A percentile compares a stretch with the other conserved stretches of the same genome.
phyloP scores from a whole-genome alignment of 768 basidiomycete species.

The Cantharellus anzutake region DNA sequence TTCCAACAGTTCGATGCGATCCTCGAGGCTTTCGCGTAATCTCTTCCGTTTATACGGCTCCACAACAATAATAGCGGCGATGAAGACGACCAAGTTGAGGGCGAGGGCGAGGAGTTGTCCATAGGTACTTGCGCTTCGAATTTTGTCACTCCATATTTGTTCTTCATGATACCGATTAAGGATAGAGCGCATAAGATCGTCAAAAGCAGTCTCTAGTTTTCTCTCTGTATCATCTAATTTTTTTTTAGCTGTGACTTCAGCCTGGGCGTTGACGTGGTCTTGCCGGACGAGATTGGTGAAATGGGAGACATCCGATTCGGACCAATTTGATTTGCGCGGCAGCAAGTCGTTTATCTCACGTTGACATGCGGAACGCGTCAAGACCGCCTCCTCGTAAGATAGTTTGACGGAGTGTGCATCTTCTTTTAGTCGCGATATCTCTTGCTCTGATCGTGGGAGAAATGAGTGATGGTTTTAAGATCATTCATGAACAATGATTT shows the following conservation, averaged over 20 bases:
- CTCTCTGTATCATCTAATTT: constrained; percentile 52
- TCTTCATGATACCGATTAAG: constrained; percentile 87
- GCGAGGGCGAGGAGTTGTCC: constrained; percentile 71
- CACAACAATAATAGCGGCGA: constrained; percentile 74
- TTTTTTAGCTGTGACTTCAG: constrained; percentile 50
- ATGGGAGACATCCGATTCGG: constrained; percentile 62
- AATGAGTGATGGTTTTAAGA: constrained; percentile 1
- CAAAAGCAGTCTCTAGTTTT: constrained; percentile 73
- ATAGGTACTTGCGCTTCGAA: constrained; percentile 86
- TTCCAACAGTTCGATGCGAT: constrained; percentile 40
- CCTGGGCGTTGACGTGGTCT: constrained; percentile 75
- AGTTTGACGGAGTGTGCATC: constrained; percentile 55
- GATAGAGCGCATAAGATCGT: constrained; percentile 71
- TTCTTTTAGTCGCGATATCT: constrained; percentile 45
- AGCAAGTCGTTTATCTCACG: constrained; percentile 91
- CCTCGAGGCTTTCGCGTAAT: constrained; percentile 78
- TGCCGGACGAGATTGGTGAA: constrained; percentile 83
- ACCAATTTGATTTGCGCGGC: constrained; percentile 88
- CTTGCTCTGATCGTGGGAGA: constrained; percentile 34
- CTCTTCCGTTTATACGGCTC: constrained; percentile 91
- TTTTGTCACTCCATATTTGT: constrained; percentile 98
- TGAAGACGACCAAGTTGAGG: constrained; percentile 78
- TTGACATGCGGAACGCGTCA: constrained; percentile 65
- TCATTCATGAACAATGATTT: constrained; percentile 5
- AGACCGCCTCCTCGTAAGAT: constrained; percentile 61